These are phyloP conservation scores for Trametes versicolor DNA, from an alignment of 1,284 basidiomycete species.

Conservation along the genomic window DNA sequence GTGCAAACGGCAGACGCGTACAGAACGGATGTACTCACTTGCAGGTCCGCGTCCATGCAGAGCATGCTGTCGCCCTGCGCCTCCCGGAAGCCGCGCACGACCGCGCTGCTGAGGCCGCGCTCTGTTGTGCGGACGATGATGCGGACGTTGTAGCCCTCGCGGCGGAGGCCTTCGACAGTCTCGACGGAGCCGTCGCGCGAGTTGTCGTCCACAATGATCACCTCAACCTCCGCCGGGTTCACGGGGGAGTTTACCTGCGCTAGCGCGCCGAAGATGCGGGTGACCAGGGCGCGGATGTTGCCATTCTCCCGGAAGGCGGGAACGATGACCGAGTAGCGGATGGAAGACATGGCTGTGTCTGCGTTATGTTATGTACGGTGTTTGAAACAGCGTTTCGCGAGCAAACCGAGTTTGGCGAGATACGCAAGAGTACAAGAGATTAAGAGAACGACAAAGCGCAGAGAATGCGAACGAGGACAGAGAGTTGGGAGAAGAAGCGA, in stretches of 20 bases:
- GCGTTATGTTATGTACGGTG: not conserved
- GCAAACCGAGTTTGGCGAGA: constrained; percentile 28
- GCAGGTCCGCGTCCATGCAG: constrained; percentile 58
- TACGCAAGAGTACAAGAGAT: constrained; percentile 12
- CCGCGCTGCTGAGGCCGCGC: constrained; percentile 53
- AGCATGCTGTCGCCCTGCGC: constrained; percentile 52
- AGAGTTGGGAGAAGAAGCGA: not conserved
- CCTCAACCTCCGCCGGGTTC: constrained; percentile 46
- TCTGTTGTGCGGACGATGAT: constrained; percentile 53
- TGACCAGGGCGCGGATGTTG: constrained; percentile 54
- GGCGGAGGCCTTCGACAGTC: constrained; percentile 49
- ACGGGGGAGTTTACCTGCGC: constrained; percentile 42
- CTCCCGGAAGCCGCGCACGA: constrained; percentile 54
- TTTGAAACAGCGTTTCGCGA: not conserved
- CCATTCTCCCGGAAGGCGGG: constrained; percentile 57
- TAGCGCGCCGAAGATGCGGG: constrained; percentile 48
- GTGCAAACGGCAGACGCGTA: not conserved
- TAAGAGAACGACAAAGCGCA: constrained; percentile 15
- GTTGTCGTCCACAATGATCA: constrained; percentile 60
- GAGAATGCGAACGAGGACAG: not conserved
- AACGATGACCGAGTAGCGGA: constrained; percentile 53
- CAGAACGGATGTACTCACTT: constrained; percentile 36
- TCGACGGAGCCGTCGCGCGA: constrained; percentile 56
- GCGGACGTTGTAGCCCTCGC: constrained; percentile 53
- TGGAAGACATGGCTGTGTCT: constrained; percentile 31